Evolutionary conservation across 1,139 yeast species (phyloP).

Genomic region (Arxiozyma heterogenica): DNA sequence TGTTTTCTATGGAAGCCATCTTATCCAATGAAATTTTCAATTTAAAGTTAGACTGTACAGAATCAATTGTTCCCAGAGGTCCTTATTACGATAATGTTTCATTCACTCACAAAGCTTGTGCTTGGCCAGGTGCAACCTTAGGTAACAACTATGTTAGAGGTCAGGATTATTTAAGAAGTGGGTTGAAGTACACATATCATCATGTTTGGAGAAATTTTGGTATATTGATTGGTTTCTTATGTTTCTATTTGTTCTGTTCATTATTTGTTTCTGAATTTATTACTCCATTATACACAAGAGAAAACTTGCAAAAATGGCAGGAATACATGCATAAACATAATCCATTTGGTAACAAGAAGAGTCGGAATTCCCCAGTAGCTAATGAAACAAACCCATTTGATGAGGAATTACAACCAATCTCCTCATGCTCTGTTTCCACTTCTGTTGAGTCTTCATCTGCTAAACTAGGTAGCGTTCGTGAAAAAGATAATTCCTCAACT

Average conservation of each 20-base stretch:
- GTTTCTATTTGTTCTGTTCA: slow-evolving; percentile 30
- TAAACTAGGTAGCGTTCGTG: slow-evolving; percentile 6
- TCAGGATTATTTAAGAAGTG: slow-evolving; percentile 30
- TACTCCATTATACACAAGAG: slow-evolving; percentile 27
- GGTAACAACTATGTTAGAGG: slow-evolving; percentile 24
- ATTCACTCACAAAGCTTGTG: slow-evolving; percentile 35
- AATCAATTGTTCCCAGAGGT: slow-evolving; percentile 38
- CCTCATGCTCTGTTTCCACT: slow-evolving; percentile 10
- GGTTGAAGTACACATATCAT: slow-evolving; percentile 31
- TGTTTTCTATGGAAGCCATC: slow-evolving; percentile 43
- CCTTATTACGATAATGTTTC: slow-evolving; percentile 32
- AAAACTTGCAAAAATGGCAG: slow-evolving; percentile 10
- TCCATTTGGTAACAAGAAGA: slow-evolving; percentile 5
- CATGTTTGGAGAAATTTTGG: slow-evolving; percentile 42
- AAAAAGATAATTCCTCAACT: slow-evolving; percentile 17
- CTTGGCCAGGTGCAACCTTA: slow-evolving; percentile 28
- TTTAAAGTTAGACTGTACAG: slow-evolving; percentile 26
- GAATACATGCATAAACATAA: slow-evolving; percentile 3
- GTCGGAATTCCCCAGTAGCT: not conserved
- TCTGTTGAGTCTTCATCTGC: slow-evolving; percentile 6
- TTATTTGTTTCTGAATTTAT: slow-evolving; percentile 30
- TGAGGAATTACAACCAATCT: slow-evolving; percentile 7
- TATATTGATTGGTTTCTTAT: slow-evolving; percentile 32
- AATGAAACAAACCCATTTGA: slow-evolving; percentile 1
- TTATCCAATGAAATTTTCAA: slow-evolving; percentile 40